phyloP scores from a whole-genome alignment of 73 alveolate genomes.

The Blepharisma stoltei region DNA sequence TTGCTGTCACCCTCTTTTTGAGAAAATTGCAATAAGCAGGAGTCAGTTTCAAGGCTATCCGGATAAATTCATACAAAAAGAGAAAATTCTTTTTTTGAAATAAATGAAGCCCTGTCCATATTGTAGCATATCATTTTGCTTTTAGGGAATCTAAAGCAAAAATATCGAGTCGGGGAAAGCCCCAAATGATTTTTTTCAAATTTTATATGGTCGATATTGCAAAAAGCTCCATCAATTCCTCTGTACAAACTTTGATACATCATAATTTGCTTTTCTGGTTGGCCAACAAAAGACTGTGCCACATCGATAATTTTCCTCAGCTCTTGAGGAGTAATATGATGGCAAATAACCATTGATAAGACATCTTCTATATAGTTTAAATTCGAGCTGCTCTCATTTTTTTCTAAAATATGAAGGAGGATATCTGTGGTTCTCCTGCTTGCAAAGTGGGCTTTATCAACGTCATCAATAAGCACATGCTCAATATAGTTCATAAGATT shows the following conservation, averaged over 20 bases:
- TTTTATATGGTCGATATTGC: neutral
- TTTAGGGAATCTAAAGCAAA: constrained; percentile 1
- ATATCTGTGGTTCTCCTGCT: neutral
- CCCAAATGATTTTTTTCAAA: neutral
- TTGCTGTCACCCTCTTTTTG: neutral
- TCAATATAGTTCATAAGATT: neutral
- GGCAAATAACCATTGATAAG: neutral
- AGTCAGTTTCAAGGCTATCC: neutral
- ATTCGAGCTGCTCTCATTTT: neutral
- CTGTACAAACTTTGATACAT: neutral
- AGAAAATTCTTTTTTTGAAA: constrained; percentile 16
- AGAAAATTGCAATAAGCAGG: neutral
- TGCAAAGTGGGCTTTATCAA: neutral
- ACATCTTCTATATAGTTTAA: neutral
- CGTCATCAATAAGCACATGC: neutral
- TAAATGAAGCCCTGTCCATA: neutral
- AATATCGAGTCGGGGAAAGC: constrained; percentile 16
- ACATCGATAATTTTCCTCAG: neutral
- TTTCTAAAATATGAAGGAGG: neutral
- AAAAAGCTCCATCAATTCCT: neutral
- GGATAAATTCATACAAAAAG: constrained; percentile 10
- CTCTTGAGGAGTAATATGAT: constrained; percentile 5
- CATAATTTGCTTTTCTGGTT: neutral
- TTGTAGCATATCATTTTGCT: neutral
- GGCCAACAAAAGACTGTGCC: neutral